Evolutionary conservation across 1,284 basidiomycete species (phyloP), one percentile per base, ranked within the genome.

Genomic region (Ceratobasidium sp.): DNA sequence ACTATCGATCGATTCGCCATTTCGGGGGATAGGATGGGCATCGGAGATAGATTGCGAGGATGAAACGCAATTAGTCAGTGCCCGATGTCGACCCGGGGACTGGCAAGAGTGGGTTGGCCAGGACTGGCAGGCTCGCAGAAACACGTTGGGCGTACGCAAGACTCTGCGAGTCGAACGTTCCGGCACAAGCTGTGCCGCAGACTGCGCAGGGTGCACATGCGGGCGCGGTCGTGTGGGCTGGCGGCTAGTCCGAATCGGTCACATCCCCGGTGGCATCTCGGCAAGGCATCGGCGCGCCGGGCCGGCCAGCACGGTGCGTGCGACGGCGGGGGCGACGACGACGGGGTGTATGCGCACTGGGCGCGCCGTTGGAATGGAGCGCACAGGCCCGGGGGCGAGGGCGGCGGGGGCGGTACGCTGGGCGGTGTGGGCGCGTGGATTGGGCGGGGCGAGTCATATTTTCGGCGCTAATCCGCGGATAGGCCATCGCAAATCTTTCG

Each of bases 401-500:
- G 12, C 8, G 16, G 6, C 8, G 7, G 38, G 58, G 38, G 58
- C 58, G 58, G 40, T 58, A 28, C 56, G 16, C 36, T 3, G 58
- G 54, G 54, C 58, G 58, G 58, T 38, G 58, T 44, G 28, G 12
- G 9, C 14, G 36, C 40, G 58, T 44, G 58, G 58, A 44, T 44
- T 38, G 21, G 8, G 16, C 2, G n/a, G n/a, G n/a, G 36, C 40
- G 58, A 60, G 58, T 60, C 58, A 60, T 25, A 42, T n/a, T 3
- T 3, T 12, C 54, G 58, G 36, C 36, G 58, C 36, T 42, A 60
- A 60, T 60, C 58, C 58, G 58, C 58, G 58, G 58, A 60, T 16
- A 18, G 44, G 21, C 3, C 33, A 56, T 56, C 54, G 40, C 58
- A 16, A 36, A 60, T 16, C 8, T 40, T 60, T 42, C 11, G 33